Conservation (phyloP, 306 rosid genomes). For the Gastrolobium villosum region DNA sequence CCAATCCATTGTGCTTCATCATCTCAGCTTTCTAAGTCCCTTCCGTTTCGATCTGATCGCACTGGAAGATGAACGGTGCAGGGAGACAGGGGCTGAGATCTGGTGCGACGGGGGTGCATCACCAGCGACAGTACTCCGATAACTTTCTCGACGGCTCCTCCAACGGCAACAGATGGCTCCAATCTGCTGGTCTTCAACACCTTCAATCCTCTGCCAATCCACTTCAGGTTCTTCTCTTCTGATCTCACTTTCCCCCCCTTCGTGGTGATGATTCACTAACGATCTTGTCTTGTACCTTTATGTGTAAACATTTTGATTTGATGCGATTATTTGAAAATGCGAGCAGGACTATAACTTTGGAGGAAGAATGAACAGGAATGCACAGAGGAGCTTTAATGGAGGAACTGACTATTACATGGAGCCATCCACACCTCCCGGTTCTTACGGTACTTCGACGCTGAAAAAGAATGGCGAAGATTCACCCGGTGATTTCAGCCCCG, state of each 20-base stretch:
- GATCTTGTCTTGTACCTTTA: constrained; percentile 2
- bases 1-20: constrained; percentile 39
- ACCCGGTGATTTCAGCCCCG: constrained; percentile 89
- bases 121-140: constrained; percentile 92
- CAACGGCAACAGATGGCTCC: constrained; percentile 82
- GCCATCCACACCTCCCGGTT: constrained; percentile 83
- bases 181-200: constrained; percentile 95
- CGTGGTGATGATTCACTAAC: constrained; percentile 2
- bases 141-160: constrained; percentile 68
- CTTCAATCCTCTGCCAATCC: constrained; percentile 76
- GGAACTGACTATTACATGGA: constrained; percentile 77
- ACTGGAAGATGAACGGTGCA: constrained; percentile 74
- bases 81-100: constrained; percentile 97
- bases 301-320: constrained; percentile 37
- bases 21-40: not conserved
- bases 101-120: constrained; percentile 80
- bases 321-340: constrained; percentile 52
- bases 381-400: constrained; percentile 73
- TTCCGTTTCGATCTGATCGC: constrained; percentile 47
- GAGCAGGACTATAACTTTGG: constrained; percentile 83
- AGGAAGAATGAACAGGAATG: constrained; percentile 77
- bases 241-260: not conserved
- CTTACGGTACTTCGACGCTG: constrained; percentile 54
- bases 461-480: constrained; percentile 79
- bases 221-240: constrained; percentile 65